Conservation (phyloP, 352 stramenopile species). For the Elongisporangium prolatum region DNA sequence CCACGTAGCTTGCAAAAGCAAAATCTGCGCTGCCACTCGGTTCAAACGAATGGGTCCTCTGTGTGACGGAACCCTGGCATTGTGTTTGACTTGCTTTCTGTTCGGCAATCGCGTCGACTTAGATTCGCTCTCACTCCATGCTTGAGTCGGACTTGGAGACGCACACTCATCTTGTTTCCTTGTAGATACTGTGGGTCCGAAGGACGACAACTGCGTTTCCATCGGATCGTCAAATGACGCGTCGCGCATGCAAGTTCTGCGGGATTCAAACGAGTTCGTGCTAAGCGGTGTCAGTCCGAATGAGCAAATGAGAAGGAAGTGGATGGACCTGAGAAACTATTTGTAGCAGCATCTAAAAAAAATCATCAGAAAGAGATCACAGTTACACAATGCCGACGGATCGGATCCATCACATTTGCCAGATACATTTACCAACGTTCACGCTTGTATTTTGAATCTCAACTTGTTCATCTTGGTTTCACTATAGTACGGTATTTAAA, state of each 20-base stretch:
- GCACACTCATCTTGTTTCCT: not conserved
- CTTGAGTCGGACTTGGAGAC: not conserved
- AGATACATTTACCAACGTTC: not conserved
- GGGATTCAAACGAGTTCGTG: not conserved
- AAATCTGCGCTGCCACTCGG: conserved; percentile 4
- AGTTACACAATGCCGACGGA: no score
- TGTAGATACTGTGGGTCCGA: conserved; percentile 1
- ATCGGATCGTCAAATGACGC: conserved; percentile 8
- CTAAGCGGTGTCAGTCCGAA: not conserved
- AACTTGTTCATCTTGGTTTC: not conserved
- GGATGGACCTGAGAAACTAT: not conserved
- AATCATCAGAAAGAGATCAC: not conserved
- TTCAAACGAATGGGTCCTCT: not conserved
- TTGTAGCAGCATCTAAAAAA: not conserved
- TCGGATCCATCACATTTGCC: not conserved
- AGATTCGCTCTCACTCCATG: not conserved
- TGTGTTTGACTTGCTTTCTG: not conserved
- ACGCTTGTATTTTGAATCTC: not conserved
- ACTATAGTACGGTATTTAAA: not conserved
- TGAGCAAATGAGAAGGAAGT: not conserved
- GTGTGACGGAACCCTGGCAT: not conserved
- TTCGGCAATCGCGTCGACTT: not conserved
- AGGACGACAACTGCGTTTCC: conserved; percentile 6
- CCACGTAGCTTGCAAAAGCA: conserved; percentile 32
- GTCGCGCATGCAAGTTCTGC: not conserved